phyloP scores from a whole-genome alignment of 2,329 filamentous ascomycete genomes.

The Penicillium sp. region DNA sequence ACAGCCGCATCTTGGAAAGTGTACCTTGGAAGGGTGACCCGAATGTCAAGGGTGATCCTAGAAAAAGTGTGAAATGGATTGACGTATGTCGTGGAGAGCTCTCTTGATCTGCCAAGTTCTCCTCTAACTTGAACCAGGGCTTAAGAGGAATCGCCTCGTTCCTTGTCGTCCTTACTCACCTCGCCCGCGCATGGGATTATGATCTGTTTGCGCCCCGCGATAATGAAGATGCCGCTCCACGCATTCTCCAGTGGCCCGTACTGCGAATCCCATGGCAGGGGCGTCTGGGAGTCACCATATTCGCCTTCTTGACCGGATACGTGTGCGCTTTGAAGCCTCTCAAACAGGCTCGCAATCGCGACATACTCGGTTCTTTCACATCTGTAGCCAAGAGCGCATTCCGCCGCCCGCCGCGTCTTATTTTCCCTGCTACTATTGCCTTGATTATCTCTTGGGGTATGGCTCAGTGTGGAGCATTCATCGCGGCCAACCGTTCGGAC shows the following conservation, averaged over 20 bases:
- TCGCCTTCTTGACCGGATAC: constrained; percentile 56
- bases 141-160: constrained; percentile 54
- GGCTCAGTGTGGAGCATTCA: constrained; percentile 50
- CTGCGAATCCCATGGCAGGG: constrained; percentile 56
- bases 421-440: constrained; percentile 54
- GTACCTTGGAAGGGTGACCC: constrained; percentile 21
- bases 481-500: constrained; percentile 48
- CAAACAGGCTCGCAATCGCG: constrained; percentile 50
- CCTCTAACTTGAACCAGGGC: constrained; percentile 36
- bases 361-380: constrained; percentile 45
- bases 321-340: constrained; percentile 57
- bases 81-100: constrained; percentile 4
- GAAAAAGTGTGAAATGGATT: constrained; percentile 20
- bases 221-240: constrained; percentile 41
- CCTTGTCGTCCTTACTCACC: constrained; percentile 53
- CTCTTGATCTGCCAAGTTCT: neutral
- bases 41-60: constrained; percentile 14
- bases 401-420: constrained; percentile 52
- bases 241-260: constrained; percentile 51
- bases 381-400: constrained; percentile 55
- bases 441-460: constrained; percentile 51
- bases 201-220: constrained; percentile 52
- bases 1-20: constrained; percentile 21
- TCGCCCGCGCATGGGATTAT: constrained; percentile 53
- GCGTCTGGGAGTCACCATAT: constrained; percentile 55